Evolutionary conservation across 2,329 filamentous ascomycete species (phyloP).

Genomic region (Berkeleyomyces basicola): DNA sequence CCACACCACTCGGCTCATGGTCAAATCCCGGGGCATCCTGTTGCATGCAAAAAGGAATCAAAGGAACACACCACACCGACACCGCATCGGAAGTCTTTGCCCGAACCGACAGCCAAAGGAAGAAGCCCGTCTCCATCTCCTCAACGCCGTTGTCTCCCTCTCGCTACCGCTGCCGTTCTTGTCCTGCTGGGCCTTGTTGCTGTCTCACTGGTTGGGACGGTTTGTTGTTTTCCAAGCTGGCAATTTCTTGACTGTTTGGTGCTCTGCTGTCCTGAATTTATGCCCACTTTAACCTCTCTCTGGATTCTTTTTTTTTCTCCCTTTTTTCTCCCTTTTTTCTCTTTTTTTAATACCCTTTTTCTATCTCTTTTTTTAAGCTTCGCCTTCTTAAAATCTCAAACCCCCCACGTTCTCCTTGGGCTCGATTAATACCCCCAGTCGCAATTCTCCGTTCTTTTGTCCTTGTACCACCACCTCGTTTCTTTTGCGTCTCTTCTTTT

Average conservation of each 20-base stretch:
- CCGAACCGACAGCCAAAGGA: not conserved
- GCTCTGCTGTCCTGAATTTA: not conserved
- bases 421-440: not conserved
- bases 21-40: not conserved
- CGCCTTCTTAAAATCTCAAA: not conserved
- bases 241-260: not conserved
- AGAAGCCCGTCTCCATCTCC: not conserved
- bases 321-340: not conserved
- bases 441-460: not conserved
- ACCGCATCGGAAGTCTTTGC: not conserved
- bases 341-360: not conserved
- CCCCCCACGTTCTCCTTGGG: not conserved
- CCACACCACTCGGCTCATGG: not conserved
- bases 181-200: not conserved
- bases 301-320: not conserved
- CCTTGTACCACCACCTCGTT: not conserved
- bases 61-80: slow-evolving; percentile 1
- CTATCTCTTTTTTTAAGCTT: not conserved
- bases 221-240: not conserved
- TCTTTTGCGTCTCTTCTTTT: not conserved
- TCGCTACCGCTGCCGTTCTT: not conserved
- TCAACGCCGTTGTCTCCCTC: not conserved
- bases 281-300: not conserved
- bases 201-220: not conserved
- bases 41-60: not conserved